A percentile compares a stretch with the other conserved stretches of the same genome.
Evolutionary conservation across 2,329 filamentous ascomycete genomes (phyloP).

Genomic region (Aspergillus melleus): DNA sequence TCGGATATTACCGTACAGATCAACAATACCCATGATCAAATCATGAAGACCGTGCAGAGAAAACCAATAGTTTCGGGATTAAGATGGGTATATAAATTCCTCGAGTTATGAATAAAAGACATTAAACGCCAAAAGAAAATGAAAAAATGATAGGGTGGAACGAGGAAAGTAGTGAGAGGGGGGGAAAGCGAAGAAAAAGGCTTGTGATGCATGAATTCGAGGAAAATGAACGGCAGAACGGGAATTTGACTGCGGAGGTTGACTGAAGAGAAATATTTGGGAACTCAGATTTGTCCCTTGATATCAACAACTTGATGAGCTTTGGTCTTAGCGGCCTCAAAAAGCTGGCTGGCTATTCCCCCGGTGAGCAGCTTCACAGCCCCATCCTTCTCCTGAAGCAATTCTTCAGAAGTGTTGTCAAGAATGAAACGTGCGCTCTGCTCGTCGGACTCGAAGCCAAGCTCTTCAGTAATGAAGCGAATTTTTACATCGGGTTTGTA

Average conservation of each 20-base stretch:
- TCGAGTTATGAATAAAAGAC: slow-evolving; percentile 1
- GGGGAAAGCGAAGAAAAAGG: neutral
- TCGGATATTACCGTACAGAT: neutral
- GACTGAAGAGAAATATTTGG: slow-evolving; percentile 2
- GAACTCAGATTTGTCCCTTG: slow-evolving; percentile 78
- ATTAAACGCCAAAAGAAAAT: neutral
- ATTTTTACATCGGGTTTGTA: slow-evolving; percentile 90
- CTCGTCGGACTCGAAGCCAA: slow-evolving; percentile 90
- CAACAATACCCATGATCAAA: neutral
- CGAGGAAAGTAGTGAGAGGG: slow-evolving; percentile 7
- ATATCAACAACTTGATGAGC: slow-evolving; percentile 91
- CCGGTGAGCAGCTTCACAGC: slow-evolving; percentile 71
- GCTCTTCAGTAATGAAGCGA: slow-evolving; percentile 90
- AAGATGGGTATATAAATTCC: slow-evolving; percentile 16
- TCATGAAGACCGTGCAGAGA: neutral
- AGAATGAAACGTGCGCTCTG: slow-evolving; percentile 90
- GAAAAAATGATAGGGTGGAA: slow-evolving; percentile 6
- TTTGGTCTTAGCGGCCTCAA: slow-evolving; percentile 69
- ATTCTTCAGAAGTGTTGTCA: slow-evolving; percentile 71
- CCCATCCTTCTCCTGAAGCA: slow-evolving; percentile 75
- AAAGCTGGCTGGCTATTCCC: slow-evolving; percentile 69
- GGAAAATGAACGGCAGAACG: neutral
- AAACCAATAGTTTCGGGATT: slow-evolving; percentile 12
- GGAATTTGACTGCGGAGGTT: neutral
- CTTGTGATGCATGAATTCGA: neutral